These are phyloP conservation scores for Penicillium silybi DNA, from an alignment of 495 filamentous ascomycete genomes.

Conservation along the genomic window DNA sequence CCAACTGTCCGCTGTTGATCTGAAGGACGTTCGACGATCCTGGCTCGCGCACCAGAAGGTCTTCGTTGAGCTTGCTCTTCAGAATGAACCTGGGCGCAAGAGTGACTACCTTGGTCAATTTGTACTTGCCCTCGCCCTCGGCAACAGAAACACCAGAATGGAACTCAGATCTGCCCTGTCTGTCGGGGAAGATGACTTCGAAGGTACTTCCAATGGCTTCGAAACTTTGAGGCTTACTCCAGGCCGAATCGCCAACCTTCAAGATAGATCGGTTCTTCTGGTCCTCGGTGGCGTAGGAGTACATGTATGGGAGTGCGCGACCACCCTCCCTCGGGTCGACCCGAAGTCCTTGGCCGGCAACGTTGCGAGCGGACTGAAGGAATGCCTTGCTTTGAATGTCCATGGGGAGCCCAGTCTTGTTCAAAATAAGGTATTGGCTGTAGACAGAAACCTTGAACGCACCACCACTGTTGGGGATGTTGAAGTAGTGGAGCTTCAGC, in stretches of 20 bases:
- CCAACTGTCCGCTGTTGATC: constrained; percentile 68
- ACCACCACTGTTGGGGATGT: constrained; percentile 86
- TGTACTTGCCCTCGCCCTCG: constrained; percentile 95
- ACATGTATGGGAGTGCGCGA: constrained; percentile 87
- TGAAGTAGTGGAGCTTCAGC: constrained; percentile 88
- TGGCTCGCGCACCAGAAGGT: constrained; percentile 84
- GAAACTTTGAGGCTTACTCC: constrained; percentile 97
- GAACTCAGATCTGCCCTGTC: constrained; percentile 69
- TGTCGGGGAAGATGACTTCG: constrained; percentile 75
- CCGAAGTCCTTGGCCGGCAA: constrained; percentile 68
- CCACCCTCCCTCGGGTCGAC: constrained; percentile 47
- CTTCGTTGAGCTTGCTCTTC: constrained; percentile 87
- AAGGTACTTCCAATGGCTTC: constrained; percentile 94
- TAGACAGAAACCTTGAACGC: constrained; percentile 94
- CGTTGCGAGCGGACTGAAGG: constrained; percentile 73
- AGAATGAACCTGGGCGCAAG: constrained; percentile 90
- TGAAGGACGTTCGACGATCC: constrained; percentile 77
- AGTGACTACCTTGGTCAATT: constrained; percentile 89
- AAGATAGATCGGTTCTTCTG: constrained; percentile 82
- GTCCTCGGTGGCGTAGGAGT: constrained; percentile 83
- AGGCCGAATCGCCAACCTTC: constrained; percentile 81
- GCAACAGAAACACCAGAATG: constrained; percentile 84
- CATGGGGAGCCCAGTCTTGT: constrained; percentile 88
- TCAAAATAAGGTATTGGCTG: constrained; percentile 89
- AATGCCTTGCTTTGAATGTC: constrained; percentile 86